These are phyloP conservation scores for Stagonosporopsis cucurbitacearum DNA, from an alignment of 2,329 filamentous ascomycete species.

Conservation along the genomic window DNA sequence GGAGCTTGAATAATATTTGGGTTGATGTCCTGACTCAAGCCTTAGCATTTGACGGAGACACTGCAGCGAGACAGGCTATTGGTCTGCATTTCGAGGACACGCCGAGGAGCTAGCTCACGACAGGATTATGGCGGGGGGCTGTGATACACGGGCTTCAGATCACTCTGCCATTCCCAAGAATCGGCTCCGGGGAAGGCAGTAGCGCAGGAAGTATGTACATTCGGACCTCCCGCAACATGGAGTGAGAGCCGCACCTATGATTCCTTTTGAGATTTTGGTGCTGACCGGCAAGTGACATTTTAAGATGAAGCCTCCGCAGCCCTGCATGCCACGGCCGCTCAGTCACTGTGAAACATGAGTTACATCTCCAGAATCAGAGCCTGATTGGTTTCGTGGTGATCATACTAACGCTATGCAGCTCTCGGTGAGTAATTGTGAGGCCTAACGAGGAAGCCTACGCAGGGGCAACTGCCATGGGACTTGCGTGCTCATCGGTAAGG, in stretches of 20 bases:
- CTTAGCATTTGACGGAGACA: constrained; percentile 10
- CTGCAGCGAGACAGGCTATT: constrained; percentile 6
- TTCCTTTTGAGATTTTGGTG: constrained; percentile 19
- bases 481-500: constrained; percentile 27
- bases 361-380: not conserved
- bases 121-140: constrained; percentile 6
- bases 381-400: constrained; percentile 17
- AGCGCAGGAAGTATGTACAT: constrained; percentile 18
- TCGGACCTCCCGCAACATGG: constrained; percentile 40
- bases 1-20: constrained; percentile 11
- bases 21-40: constrained; percentile 9
- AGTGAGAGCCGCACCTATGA: constrained; percentile 32
- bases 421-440: constrained; percentile 22
- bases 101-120: constrained; percentile 10
- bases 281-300: constrained; percentile 24
- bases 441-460: constrained; percentile 29
- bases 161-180: not conserved
- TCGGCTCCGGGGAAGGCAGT: not conserved
- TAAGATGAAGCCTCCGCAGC: constrained; percentile 26
- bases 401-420: constrained; percentile 24
- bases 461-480: constrained; percentile 35
- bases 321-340: constrained; percentile 22
- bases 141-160: constrained; percentile 14
- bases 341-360: constrained; percentile 15
- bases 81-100: constrained; percentile 5